These are phyloP conservation scores for Xylariaceae sp. DNA, from an alignment of 2,329 filamentous ascomycete species.

Conservation along the genomic window DNA sequence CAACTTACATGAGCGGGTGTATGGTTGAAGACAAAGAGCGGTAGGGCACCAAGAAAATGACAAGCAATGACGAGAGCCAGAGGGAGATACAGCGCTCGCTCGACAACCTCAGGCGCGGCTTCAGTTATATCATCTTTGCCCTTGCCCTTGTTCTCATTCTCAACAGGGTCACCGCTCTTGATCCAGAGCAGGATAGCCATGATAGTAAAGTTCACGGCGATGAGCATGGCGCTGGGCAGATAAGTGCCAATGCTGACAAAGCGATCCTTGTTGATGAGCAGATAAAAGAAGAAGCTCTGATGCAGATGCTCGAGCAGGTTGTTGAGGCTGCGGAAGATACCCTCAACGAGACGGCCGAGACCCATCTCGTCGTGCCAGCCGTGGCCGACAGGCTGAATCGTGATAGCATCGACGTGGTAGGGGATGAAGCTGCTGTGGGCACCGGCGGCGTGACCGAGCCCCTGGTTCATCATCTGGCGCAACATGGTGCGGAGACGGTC, in stretches of 20 bases:
- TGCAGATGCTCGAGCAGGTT: conserved; percentile 95
- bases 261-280: conserved; percentile 83
- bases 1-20: conserved; percentile 59
- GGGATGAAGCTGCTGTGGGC: conserved; percentile 95
- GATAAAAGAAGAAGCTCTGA: conserved; percentile 99
- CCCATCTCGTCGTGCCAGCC: conserved; percentile 99
- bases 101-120: conserved; percentile 33
- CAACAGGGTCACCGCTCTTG: conserved; percentile 79
- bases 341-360: conserved; percentile 83
- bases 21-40: conserved; percentile 83
- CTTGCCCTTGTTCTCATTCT: too few species aligned
- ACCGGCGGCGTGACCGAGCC: conserved; percentile 81
- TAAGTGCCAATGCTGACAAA: conserved; percentile 99
- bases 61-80: conserved; percentile 66
- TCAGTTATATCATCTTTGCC: conserved; percentile 11
- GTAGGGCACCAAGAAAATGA: conserved; percentile 74
- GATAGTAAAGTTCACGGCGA: conserved; percentile 92
- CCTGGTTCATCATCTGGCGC: conserved; percentile 88
- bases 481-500: conserved; percentile 85
- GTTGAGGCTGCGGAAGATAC: conserved; percentile 88
- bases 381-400: conserved; percentile 80
- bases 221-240: conserved; percentile 92
- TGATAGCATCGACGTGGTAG: conserved; percentile 95
- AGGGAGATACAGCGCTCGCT: conserved; percentile 68
- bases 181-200: conserved; percentile 95